Base-by-base conservation (phyloP, 768 basidiomycete genomes). In the Mycena galopus region DNA sequence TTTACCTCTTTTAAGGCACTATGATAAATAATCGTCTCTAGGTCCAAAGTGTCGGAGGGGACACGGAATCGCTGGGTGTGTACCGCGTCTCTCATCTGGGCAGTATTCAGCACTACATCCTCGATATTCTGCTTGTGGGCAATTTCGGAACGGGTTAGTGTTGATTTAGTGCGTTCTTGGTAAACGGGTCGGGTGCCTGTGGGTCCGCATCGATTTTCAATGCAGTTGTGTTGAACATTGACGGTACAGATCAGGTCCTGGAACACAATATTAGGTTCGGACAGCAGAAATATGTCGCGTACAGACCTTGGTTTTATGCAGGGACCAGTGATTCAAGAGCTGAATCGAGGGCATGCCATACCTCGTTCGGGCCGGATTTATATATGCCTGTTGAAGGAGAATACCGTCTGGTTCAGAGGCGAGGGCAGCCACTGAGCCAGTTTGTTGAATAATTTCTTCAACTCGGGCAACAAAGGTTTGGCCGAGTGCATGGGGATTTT, bases 221-320 rank as follows among this genome's bases (percentile, higher is more conserved):
- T 25, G 66, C 80, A 81, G 53, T 79, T 73, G 59, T 80, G 80
- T 39, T 77, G 79, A 9, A 71, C 65, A 51, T 80, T 80, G n/a
- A 79, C 79, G 10, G 79, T 74, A 64, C 78, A 77, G 3, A 78
- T 64, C 30, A 79, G 42, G 33, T 77, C 72, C 79, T 78, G 4
- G n/a, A n/a, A n/a, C n/a, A n/a, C n/a, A 37, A 37, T 37, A 37
- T 11, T 37, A 5, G 35, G 35, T 37, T 37, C 14, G 35, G 35
- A 37, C 10, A 37, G 35, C 11, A 14, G 35, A 37, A 37, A 37
- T 37, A 37, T 37, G n/a, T 37, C 35, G 10, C 4, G 35, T 37
- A n/a, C n/a, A n/a, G n/a, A 37, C 35, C 35, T 37, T 37, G 35
- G 35, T 14, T 11, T 37, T 37, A 37, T 37, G 35, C 35, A 37